A percentile compares a stretch with the other conserved stretches of the same genome.
These are phyloP conservation scores for Corylus heterophylla DNA, from an alignment of 306 rosid species.

Conservation along the genomic window DNA sequence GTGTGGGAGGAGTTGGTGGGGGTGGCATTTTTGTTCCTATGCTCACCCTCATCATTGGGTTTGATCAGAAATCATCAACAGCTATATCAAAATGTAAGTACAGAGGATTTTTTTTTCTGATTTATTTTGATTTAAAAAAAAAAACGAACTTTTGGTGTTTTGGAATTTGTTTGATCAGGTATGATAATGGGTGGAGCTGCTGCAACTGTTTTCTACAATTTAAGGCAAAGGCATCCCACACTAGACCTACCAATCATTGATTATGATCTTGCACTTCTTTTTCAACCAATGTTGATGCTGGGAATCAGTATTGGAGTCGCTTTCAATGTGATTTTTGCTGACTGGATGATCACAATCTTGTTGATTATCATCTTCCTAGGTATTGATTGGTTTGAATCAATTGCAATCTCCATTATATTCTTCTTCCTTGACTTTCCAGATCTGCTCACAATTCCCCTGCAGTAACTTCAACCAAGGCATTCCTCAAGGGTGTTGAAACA, in stretches of 20 bases:
- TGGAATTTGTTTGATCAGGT: conserved; percentile 46
- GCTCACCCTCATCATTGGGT: conserved; percentile 86
- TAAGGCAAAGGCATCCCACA: conserved; percentile 75
- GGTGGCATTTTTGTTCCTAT: conserved; percentile 98
- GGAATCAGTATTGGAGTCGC: conserved; percentile 96
- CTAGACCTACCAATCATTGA: conserved; percentile 74
- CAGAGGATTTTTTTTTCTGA: not conserved
- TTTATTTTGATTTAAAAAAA: too few relatives aligned
- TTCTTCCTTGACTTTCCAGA: not conserved
- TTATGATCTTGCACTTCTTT: conserved; percentile 83
- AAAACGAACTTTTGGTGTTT: not conserved
- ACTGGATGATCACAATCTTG: conserved; percentile 87
- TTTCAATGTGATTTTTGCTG: conserved; percentile 83
- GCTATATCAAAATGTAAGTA: conserved; percentile 91
- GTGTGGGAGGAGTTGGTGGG: conserved; percentile 98
- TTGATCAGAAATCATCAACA: conserved; percentile 89
- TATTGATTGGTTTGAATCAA: conserved; percentile 8
- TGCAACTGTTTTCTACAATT: conserved; percentile 84
- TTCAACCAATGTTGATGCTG: conserved; percentile 95
- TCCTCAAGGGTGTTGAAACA: conserved; percentile 75
- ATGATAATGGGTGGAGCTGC: conserved; percentile 91
- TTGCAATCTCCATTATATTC: not conserved
- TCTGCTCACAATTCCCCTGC: conserved; percentile 25
- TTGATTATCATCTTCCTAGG: conserved; percentile 81
- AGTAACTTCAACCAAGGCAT: conserved; percentile 87